These are phyloP conservation scores for Zalaria obscura DNA, from an alignment of 2,329 filamentous ascomycete species.

Conservation along the genomic window DNA sequence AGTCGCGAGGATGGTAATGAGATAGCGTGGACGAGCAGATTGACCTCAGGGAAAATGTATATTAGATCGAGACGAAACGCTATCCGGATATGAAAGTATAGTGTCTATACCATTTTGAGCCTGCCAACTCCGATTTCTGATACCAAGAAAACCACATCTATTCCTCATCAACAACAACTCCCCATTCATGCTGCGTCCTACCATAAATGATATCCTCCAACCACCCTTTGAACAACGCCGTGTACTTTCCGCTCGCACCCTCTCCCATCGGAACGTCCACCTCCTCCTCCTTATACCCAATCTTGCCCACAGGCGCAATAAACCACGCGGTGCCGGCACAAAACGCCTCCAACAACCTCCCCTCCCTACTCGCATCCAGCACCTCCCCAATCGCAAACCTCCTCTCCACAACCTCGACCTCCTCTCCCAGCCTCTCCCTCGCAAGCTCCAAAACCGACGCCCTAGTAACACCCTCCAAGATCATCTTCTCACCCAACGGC, in stretches of 20 bases:
- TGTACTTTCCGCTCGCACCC: conserved; percentile 22
- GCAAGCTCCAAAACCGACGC: conserved; percentile 64
- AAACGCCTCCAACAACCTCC: conserved; percentile 27
- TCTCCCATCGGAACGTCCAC: conserved; percentile 24
- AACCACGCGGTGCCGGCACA: conserved; percentile 59
- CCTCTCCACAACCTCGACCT: conserved; percentile 10
- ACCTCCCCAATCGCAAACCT: conserved; percentile 7
- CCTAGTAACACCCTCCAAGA: conserved; percentile 79
- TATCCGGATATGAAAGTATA: too few relatives aligned
- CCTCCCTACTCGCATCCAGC: conserved; percentile 36
- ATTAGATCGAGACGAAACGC: too few relatives aligned
- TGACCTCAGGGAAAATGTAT: too few relatives aligned
- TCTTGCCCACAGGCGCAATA: conserved; percentile 29
- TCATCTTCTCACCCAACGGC: conserved; percentile 67
- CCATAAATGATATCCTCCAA: conserved; percentile 36
- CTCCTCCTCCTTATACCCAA: conserved; percentile 30
- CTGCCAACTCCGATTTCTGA: too few relatives aligned
- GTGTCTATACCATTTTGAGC: too few relatives aligned
- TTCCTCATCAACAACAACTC: conserved; percentile 26
- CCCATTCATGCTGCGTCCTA: conserved; percentile 31
- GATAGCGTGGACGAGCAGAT: too few relatives aligned
- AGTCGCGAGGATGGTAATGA: too few relatives aligned
- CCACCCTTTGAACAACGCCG: conserved; percentile 29
- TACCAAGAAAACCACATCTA: not conserved
- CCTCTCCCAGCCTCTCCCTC: conserved; percentile 40